Conservation (phyloP, 805 yeast species). For the Saccharomycopsis lassenensis region DNA sequence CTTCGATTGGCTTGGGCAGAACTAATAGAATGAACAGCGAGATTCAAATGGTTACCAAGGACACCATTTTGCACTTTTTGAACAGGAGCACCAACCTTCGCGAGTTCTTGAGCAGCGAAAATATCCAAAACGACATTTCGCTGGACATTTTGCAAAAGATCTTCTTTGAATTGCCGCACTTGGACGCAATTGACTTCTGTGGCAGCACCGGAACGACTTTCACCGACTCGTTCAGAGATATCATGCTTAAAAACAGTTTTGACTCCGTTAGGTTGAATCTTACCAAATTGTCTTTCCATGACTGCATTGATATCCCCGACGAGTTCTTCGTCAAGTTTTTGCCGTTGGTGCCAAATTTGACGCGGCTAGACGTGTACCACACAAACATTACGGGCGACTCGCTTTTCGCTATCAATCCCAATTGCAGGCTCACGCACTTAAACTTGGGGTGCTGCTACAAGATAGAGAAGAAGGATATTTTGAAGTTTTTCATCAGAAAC, state of each 20-base stretch:
- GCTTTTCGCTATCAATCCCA: constrained; percentile 41
- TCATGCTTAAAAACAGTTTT: constrained; percentile 6
- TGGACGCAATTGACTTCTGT: constrained; percentile 75
- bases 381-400: constrained; percentile 64
- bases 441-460: constrained; percentile 32
- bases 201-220: constrained; percentile 68
- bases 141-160: constrained; percentile 41
- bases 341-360: constrained; percentile 43
- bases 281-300: constrained; percentile 59
- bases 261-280: constrained; percentile 23
- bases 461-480: constrained; percentile 7
- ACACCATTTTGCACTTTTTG: constrained; percentile 57
- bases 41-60: constrained; percentile 78
- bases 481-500: constrained; percentile 11
- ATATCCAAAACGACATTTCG: constrained; percentile 75
- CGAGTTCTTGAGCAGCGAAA: constrained; percentile 78
- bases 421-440: constrained; percentile 60
- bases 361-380: constrained; percentile 69
- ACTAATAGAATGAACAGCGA: constrained; percentile 84
- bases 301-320: constrained; percentile 67
- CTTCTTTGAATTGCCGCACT: constrained; percentile 40
- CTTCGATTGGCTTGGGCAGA: constrained; percentile 82
- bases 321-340: constrained; percentile 45
- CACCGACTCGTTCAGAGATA: constrained; percentile 37
- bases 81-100: constrained; percentile 44